Conservation (phyloP, 345 rosid genomes). For the Brassica nigra region DNA sequence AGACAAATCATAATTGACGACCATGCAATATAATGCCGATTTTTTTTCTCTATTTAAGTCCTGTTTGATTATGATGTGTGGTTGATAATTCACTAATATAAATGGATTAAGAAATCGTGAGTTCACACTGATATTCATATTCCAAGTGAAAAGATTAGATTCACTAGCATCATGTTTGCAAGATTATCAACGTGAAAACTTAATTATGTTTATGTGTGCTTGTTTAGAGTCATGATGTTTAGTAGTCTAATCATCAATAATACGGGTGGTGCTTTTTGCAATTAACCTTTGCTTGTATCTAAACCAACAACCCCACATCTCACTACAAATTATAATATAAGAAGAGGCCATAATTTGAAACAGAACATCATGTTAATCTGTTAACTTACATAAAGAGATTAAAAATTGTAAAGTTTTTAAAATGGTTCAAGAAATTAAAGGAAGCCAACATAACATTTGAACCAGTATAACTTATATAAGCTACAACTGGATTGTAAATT, state of each 20-base stretch:
- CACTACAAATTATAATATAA: background rate
- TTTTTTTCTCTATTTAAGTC: background rate
- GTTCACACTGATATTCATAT: background rate
- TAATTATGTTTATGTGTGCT: slow-evolving; percentile 5
- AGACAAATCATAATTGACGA: background rate
- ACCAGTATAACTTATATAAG: background rate
- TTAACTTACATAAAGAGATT: background rate
- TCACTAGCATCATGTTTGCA: background rate
- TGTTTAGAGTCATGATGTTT: slow-evolving; percentile 28
- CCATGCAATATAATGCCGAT: background rate
- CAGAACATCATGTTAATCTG: background rate
- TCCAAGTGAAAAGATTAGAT: background rate
- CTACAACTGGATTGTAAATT: background rate
- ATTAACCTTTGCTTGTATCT: slow-evolving; percentile 23
- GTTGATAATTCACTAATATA: background rate
- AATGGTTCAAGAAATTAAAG: background rate
- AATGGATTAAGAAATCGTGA: background rate
- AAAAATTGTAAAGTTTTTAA: background rate
- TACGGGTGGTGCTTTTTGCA: slow-evolving; percentile 5
- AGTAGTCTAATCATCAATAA: slow-evolving; percentile 32
- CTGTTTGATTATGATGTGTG: background rate
- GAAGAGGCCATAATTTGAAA: slow-evolving; percentile 6
- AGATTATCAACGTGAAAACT: background rate
- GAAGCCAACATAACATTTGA: background rate
- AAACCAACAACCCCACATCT: slow-evolving; percentile 23